These are phyloP conservation scores for Claviceps arundinis DNA, from an alignment of 2,329 filamentous ascomycete genomes.

Conservation along the genomic window DNA sequence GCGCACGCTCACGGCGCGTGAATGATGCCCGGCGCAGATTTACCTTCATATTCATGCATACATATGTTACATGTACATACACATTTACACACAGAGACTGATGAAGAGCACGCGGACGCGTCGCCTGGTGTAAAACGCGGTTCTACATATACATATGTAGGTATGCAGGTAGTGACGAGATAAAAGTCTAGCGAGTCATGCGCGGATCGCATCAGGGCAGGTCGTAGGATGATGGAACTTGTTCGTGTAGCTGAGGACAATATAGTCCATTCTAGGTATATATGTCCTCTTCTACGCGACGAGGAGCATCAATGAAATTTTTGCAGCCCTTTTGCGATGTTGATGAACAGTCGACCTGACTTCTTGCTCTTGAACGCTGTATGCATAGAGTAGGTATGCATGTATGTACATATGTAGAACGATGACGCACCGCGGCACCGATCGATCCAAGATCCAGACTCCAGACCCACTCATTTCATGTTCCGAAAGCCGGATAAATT, in stretches of 20 bases:
- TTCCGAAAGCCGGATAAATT: not conserved
- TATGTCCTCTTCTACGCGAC: conserved; percentile 22
- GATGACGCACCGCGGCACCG: not conserved
- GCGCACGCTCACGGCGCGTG: conserved; percentile 43
- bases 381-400: too few species aligned
- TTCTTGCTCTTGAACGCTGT: too few species aligned
- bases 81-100: conserved; percentile 17
- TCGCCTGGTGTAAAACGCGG: conserved; percentile 18
- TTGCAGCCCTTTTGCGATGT: too few species aligned
- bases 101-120: conserved; percentile 41
- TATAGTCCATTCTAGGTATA: conserved; percentile 33
- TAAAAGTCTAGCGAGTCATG: conserved; percentile 41
- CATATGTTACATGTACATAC: too few species aligned
- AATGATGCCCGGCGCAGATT: conserved; percentile 37
- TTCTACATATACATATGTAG: conserved; percentile 8
- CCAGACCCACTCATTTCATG: not conserved
- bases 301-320: conserved; percentile 1
- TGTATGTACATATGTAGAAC: too few species aligned
- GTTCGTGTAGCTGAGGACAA: conserved; percentile 44
- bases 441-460: not conserved
- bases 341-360: too few species aligned
- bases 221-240: conserved; percentile 33
- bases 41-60: conserved; percentile 28
- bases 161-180: conserved; percentile 16
- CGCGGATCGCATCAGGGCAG: conserved; percentile 46